Evolutionary conservation across 1,284 basidiomycete species (phyloP).

Genomic region (Heliocybe sulcata): DNA sequence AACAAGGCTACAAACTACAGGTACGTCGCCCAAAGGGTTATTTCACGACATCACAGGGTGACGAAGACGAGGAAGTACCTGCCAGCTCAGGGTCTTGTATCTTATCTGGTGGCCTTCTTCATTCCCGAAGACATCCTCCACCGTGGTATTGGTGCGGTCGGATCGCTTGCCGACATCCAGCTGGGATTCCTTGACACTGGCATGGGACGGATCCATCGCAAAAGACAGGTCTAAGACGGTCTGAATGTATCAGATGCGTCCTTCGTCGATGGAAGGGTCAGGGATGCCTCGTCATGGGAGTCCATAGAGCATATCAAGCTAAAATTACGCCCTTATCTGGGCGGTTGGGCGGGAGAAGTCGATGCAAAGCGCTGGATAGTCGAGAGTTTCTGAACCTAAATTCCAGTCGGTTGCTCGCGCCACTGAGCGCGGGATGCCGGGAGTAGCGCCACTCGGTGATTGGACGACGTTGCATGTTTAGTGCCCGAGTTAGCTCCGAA

Average conservation of each 20-base stretch:
- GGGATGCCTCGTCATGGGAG: too few relatives aligned
- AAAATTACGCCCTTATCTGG: too few relatives aligned
- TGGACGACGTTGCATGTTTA: neutral
- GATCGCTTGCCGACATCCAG: constrained; percentile 1
- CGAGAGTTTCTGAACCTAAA: too few relatives aligned
- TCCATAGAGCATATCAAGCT: too few relatives aligned
- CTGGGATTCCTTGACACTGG: neutral
- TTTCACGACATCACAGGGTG: neutral
- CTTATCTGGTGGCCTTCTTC: constrained; percentile 28
- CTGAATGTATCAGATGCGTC: too few relatives aligned
- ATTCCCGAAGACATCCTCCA: constrained; percentile 24
- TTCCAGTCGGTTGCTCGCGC: too few relatives aligned
- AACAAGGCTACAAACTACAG: constrained; percentile 38
- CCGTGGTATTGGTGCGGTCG: neutral
- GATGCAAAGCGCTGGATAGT: too few relatives aligned
- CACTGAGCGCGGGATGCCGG: too few relatives aligned
- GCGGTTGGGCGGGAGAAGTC: too few relatives aligned
- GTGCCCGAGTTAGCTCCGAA: neutral
- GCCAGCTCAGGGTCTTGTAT: constrained; percentile 44
- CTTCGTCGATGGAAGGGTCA: too few relatives aligned
- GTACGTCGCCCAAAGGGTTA: neutral
- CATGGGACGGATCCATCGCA: too few relatives aligned
- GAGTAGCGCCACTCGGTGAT: neutral
- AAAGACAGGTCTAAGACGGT: too few relatives aligned
- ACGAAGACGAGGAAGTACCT: constrained; percentile 22